These are phyloP conservation scores for Apostasia shenzhenica DNA, from an alignment of 106 monocot genomes.

Conservation along the genomic window DNA sequence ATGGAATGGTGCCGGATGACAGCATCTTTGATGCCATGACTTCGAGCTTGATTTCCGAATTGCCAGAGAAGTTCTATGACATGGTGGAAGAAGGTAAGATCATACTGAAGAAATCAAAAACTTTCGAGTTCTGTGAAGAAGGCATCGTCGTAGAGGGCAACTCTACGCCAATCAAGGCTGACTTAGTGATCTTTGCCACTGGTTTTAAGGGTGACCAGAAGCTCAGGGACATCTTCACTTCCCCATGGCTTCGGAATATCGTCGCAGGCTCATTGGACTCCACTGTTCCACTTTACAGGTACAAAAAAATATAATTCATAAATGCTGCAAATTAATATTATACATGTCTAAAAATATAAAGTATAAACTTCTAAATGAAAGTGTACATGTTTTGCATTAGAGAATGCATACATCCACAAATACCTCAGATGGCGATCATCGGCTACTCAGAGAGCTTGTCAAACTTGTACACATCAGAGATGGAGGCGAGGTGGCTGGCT, in stretches of 20 bases:
- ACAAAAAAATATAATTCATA: no score
- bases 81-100: background rate
- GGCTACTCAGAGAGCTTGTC: slow-evolving; percentile 24
- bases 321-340: no score
- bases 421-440: slow-evolving; percentile 26
- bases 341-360: no score
- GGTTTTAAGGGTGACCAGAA: background rate
- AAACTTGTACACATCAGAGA: slow-evolving; percentile 34
- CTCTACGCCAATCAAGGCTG: background rate
- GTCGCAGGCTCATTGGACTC: slow-evolving; percentile 19
- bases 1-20: background rate
- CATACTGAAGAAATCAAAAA: background rate
- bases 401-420: slow-evolving; percentile 31
- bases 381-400: slow-evolving; percentile 6
- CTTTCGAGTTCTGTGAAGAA: background rate
- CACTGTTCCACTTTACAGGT: slow-evolving; percentile 63
- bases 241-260: background rate
- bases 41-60: background rate
- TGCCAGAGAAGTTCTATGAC: background rate
- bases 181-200: background rate
- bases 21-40: background rate
- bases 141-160: background rate
- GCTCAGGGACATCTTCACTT: background rate
- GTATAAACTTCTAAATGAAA: background rate
- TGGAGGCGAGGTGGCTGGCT: slow-evolving; percentile 34